Evolutionary conservation across 257 asterid genomes (phyloP), one percentile per base, ranked within the genome.

Genomic region (Nicotiana sylvestris): DNA sequence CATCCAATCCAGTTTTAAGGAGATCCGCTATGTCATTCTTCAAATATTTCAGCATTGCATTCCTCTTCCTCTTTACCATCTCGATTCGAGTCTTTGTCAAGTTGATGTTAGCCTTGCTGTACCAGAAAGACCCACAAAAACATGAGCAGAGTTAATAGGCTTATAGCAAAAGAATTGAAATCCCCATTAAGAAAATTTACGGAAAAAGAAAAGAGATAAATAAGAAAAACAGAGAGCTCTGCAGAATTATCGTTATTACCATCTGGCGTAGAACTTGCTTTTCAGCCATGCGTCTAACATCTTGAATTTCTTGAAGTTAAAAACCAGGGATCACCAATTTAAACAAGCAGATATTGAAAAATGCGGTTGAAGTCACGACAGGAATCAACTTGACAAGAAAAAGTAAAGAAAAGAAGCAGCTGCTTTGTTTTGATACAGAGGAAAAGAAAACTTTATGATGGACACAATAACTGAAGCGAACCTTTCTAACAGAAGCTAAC

Each of bases 11-110:
- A 88, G 87, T 88, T 78, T 60, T 93, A 46, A 96, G 94, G 65
- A 94, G 97, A 86, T 93, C 97, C 35, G 89, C 87, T 82, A 94
- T 69, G 66, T 96, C 99, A 76, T 88, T 94, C 88, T 88, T 92
- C 89, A 94, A 85, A 84, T 87, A 96, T 86, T 88, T 94, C 89
- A 87, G 88, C 86, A 90, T 90, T 83, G 98, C 98, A 53, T 88
- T 92, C 79, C 98, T 91, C 88, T 89, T 96, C 90, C 87, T 90
- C 92, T 78, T 85, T 65, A 93, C 89, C 82, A 91, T 79, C 76
- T 92, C 97, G n/a, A 93, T 82, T 76, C 98, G 87, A 3, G 92
- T 74, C 85, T 84, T 87, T 0, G 91, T 90, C 92, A 81, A 81
- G 93, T 87, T 92, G 39, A 90, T 74, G 81, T 89, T 93, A 55